These are phyloP conservation scores for Tricholoma furcatifolium DNA, from an alignment of 768 basidiomycete species.

Conservation along the genomic window DNA sequence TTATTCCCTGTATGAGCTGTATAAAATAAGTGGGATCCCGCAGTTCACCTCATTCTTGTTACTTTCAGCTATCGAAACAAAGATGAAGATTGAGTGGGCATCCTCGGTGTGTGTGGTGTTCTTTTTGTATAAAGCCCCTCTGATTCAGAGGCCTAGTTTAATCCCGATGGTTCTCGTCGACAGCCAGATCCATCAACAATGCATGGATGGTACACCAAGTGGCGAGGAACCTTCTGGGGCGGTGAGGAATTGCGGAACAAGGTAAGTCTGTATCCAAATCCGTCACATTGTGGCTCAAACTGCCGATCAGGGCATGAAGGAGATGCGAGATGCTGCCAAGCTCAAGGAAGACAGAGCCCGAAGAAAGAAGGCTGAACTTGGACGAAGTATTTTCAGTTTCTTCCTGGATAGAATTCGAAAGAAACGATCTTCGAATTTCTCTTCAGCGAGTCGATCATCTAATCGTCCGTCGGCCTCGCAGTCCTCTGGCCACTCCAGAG, in stretches of 20 bases:
- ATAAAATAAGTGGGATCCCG: neutral
- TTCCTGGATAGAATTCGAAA: slow-evolving; percentile 21
- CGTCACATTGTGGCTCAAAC: slow-evolving; percentile 7
- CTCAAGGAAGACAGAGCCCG: slow-evolving; percentile 6
- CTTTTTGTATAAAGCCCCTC: slow-evolving; percentile 1
- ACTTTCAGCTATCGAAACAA: slow-evolving; percentile 10
- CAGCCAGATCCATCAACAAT: slow-evolving; percentile 55
- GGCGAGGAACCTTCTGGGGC: slow-evolving; percentile 68
- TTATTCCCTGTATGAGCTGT: slow-evolving; percentile 12
- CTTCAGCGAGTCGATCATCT: slow-evolving; percentile 13
- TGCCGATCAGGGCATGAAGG: slow-evolving; percentile 54
- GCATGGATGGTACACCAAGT: slow-evolving; percentile 80
- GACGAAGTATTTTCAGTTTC: slow-evolving; percentile 21
- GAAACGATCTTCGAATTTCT: slow-evolving; percentile 6
- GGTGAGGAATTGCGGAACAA: slow-evolving; percentile 56
- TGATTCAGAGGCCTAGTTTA: slow-evolving; percentile 29
- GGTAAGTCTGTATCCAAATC: slow-evolving; percentile 26
- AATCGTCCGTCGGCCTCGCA: slow-evolving; percentile 14
- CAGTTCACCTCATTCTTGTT: neutral
- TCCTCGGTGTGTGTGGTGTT: slow-evolving; percentile 38
- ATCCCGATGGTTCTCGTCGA: slow-evolving; percentile 42
- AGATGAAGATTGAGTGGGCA: slow-evolving; percentile 56
- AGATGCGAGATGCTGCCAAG: slow-evolving; percentile 58
- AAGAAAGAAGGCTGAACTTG: slow-evolving; percentile 8
- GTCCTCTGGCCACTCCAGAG: slow-evolving; percentile 7